Base-by-base conservation (phyloP, 345 rosid genomes). In the Salix udensis region DNA sequence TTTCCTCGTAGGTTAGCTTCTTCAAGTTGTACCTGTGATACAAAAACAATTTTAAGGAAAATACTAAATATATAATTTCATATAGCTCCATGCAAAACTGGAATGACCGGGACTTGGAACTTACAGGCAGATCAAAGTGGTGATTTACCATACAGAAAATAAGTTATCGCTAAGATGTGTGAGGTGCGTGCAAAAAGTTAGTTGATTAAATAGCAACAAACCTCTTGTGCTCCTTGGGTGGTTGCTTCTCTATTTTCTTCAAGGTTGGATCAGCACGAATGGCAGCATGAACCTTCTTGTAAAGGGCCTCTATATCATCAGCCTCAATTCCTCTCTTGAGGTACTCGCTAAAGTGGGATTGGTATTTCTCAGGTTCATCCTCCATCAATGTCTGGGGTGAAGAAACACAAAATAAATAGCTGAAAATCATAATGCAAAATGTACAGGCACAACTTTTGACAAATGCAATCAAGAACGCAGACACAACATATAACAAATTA, bases 1-100 rank as follows among this genome's bases (percentile, higher is more conserved):
- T 89, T 60, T 93, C 93, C 40, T 95, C 97, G 5, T 93, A 95
- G 0, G 97, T 91, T 42, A 92, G 85, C 83, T 89, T 94, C 91
- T 87, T 94, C 88, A 90, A 85, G 80, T 92, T 94, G 83, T 82
- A 88, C 86, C 98, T 92, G 90, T 31, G 40, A 79, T 31, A 14
- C 39, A 40, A 40, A 72, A 5, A 39, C 14, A 40, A 21, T 0
- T 18, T 18, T 42, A 28, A 67, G 44, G 39, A 36, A 12, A 5
- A 26, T 26, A 14, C 16, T 15, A 9, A 28, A 36, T 40, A 40
- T 40, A 40, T 40, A 40, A 40, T 40, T 40, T 40, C 30, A 1
- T 23, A 23, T 37, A 50, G 64, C 42, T 23, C 46, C 4, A 26
- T 23, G 16, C 19, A 52, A 62, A 68, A 48, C 9, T 24, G 65